Evolutionary conservation across 257 asterid genomes (phyloP).

Genomic region (Solanum clarkiae): DNA sequence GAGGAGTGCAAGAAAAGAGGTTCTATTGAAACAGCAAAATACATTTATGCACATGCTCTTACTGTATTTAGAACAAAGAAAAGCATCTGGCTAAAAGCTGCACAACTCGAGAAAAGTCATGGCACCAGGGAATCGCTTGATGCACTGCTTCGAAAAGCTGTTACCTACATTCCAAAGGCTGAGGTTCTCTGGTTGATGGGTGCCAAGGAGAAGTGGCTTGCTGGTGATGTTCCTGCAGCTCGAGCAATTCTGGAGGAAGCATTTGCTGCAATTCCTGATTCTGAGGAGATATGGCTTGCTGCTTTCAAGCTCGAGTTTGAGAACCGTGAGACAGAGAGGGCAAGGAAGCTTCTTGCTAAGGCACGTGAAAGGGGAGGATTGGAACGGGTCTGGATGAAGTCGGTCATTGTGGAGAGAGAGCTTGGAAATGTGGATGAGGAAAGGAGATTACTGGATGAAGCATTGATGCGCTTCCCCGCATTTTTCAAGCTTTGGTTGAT

Average conservation of each 20-base stretch:
- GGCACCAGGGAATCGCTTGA: conserved; percentile 84
- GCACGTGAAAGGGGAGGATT: conserved; percentile 88
- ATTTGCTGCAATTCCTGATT: conserved; percentile 88
- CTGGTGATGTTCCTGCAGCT: conserved; percentile 93
- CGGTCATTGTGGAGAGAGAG: conserved; percentile 90
- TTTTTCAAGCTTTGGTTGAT: conserved; percentile 83
- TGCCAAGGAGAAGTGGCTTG: conserved; percentile 98
- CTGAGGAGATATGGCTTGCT: conserved; percentile 97
- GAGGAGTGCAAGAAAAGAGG: conserved; percentile 93
- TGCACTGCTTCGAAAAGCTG: conserved; percentile 73
- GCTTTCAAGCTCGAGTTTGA: conserved; percentile 97
- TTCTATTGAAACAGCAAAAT: conserved; percentile 84
- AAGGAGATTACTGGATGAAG: conserved; percentile 69
- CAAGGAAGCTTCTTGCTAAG: conserved; percentile 78
- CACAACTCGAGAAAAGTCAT: conserved; percentile 93
- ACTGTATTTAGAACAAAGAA: conserved; percentile 73
- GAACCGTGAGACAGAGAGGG: conserved; percentile 89
- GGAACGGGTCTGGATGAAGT: conserved; percentile 97
- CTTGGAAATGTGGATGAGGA: conserved; percentile 65
- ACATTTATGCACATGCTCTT: conserved; percentile 74
- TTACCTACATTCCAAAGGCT: conserved; percentile 78
- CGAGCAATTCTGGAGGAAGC: conserved; percentile 92
- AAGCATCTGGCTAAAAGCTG: conserved; percentile 98
- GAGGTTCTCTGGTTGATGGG: conserved; percentile 95
- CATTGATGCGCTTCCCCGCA: conserved; percentile 58